Conservation (phyloP, 1,139 yeast genomes). For the Wickerhamomyces sp. region DNA sequence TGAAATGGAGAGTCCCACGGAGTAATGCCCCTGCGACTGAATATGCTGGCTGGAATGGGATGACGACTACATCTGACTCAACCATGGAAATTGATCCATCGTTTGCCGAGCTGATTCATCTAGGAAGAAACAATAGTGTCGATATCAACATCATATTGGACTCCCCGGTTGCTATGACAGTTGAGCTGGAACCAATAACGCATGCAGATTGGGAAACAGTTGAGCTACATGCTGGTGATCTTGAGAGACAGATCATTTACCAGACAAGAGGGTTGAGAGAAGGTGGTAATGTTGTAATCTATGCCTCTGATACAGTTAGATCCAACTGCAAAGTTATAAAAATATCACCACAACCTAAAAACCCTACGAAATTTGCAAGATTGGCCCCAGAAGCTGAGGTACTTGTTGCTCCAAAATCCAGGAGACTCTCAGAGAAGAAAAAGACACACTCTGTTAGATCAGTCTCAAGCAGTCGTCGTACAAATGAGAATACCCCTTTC, state of each 20-base stretch:
- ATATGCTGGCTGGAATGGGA: slow-evolving; percentile 86
- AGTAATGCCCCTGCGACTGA: slow-evolving; percentile 26
- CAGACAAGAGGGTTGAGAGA: slow-evolving; percentile 75
- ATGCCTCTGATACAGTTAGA: slow-evolving; percentile 59
- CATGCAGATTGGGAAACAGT: slow-evolving; percentile 89
- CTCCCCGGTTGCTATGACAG: slow-evolving; percentile 49
- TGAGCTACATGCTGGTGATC: slow-evolving; percentile 71
- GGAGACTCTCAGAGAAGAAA: slow-evolving; percentile 27
- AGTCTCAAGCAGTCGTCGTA: slow-evolving; percentile 30
- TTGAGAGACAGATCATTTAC: slow-evolving; percentile 70
- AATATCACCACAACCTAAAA: slow-evolving; percentile 43
- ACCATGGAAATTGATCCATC: slow-evolving; percentile 52
- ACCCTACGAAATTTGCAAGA: slow-evolving; percentile 40
- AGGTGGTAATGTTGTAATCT: slow-evolving; percentile 61
- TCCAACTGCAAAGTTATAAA: slow-evolving; percentile 63
- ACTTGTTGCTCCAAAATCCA: slow-evolving; percentile 70
- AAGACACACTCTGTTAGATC: slow-evolving; percentile 22
- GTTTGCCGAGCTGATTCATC: slow-evolving; percentile 39
- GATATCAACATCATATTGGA: slow-evolving; percentile 32
- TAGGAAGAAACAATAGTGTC: slow-evolving; percentile 40
- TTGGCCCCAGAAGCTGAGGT: slow-evolving; percentile 74
- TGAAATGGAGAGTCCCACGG: slow-evolving; percentile 32
- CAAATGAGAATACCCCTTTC: slow-evolving; percentile 16
- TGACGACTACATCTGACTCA: slow-evolving; percentile 34
- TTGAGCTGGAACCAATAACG: slow-evolving; percentile 73